Evolutionary conservation across 805 yeast genomes (phyloP).

Genomic region (Spathaspora sp.): DNA sequence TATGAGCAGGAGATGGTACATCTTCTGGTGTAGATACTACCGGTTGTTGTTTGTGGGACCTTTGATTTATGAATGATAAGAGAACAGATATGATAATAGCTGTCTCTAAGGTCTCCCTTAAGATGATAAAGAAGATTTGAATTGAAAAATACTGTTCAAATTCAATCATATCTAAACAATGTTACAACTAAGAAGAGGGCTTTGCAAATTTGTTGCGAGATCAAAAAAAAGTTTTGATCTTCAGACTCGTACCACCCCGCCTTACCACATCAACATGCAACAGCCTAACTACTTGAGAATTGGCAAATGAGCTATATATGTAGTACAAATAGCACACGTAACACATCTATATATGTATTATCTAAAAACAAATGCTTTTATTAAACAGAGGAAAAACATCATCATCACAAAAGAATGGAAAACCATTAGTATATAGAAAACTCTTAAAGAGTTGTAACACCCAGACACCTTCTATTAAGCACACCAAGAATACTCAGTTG

Average conservation of each 20-base stretch:
- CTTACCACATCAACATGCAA: no score
- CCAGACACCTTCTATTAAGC: not conserved
- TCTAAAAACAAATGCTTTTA: not conserved
- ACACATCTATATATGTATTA: no score
- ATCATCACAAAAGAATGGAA: not conserved
- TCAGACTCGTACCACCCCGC: no score
- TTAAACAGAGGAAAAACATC: not conserved
- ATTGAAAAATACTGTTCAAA: conserved; percentile 55
- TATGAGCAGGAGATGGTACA: not conserved
- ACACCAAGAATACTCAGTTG: not conserved
- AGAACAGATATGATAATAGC: conserved; percentile 70
- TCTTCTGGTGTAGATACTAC: not conserved
- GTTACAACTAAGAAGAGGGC: not conserved
- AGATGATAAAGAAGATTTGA: conserved; percentile 70
- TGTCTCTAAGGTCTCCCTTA: conserved; percentile 71
- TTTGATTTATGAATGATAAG: conserved; percentile 70
- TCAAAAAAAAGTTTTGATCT: not conserved
- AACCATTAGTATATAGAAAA: not conserved
- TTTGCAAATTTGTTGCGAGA: not conserved
- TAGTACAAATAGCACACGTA: no score
- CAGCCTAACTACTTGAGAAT: no score
- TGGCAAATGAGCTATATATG: no score
- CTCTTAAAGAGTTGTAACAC: not conserved
- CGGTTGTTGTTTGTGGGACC: conserved; percentile 20
- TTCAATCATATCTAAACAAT: conserved; percentile 10